A percentile compares a stretch with the other conserved stretches of the same genome.
These are phyloP conservation scores for Cynanchum wilfordii DNA, from an alignment of 257 asterid species.

Conservation along the genomic window DNA sequence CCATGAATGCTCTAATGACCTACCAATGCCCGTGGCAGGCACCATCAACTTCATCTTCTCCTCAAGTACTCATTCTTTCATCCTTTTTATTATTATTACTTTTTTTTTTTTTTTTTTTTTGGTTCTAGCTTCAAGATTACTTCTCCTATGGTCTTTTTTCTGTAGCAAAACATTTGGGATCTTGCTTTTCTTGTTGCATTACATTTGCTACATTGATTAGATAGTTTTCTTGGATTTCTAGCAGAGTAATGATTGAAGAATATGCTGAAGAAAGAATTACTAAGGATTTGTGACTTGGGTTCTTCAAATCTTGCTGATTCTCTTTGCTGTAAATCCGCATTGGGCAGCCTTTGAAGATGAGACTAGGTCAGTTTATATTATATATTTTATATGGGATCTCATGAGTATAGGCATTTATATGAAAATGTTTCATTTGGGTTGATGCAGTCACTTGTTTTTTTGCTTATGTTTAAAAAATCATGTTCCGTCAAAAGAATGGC, in stretches of 20 bases:
- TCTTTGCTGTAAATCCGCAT: slow-evolving; percentile 17
- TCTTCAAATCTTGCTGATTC: slow-evolving; percentile 22
- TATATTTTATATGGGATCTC: neutral
- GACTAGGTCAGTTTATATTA: slow-evolving; percentile 41
- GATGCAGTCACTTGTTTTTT: neutral
- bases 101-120: neutral
- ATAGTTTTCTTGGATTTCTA: neutral
- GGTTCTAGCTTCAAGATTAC: slow-evolving; percentile 6
- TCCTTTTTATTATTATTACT: neutral
- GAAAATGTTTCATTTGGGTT: neutral
- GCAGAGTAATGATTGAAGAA: slow-evolving; percentile 18
- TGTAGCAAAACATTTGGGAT: slow-evolving; percentile 3
- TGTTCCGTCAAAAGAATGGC: neutral
- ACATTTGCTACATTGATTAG: slow-evolving; percentile 11
- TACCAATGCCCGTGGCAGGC: slow-evolving; percentile 15
- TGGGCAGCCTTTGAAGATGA: slow-evolving; percentile 40
- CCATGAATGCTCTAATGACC: neutral
- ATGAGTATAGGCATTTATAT: neutral
- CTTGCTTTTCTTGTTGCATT: neutral
- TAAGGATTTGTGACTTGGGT: slow-evolving; percentile 20
- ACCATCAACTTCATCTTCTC: slow-evolving; percentile 20
- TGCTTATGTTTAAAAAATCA: neutral
- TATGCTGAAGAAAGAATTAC: slow-evolving; percentile 21
- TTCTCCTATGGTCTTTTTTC: slow-evolving; percentile 11
- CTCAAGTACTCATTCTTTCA: slow-evolving; percentile 3